Percentiles rank a stretch among this genome's conserved stretches.
Conservation (phyloP, 257 asterid species). For the Nicotiana benthamiana region DNA sequence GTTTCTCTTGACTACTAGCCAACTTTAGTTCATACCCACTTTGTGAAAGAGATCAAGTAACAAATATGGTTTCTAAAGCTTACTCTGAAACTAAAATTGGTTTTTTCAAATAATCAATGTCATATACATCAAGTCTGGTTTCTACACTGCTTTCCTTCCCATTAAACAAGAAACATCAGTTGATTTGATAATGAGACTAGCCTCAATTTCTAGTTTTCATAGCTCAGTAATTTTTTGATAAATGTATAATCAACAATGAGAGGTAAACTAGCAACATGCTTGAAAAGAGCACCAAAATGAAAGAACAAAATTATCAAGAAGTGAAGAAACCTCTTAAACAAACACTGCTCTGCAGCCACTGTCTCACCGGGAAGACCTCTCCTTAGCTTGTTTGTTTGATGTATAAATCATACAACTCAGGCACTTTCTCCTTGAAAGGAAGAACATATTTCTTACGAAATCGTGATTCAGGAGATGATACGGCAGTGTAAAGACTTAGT, state of each 20-base stretch:
- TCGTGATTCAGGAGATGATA: neutral
- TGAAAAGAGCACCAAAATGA: neutral
- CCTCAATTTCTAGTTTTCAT: neutral
- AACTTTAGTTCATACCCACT: no score
- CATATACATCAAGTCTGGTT: neutral
- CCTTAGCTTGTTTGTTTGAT: neutral
- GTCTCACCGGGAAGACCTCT: neutral
- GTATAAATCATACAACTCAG: slow-evolving; percentile 4
- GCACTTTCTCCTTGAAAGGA: slow-evolving; percentile 13
- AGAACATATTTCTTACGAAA: slow-evolving; percentile 10
- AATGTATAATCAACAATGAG: neutral
- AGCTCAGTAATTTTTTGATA: neutral
- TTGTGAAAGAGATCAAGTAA: no score
- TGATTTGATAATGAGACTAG: neutral
- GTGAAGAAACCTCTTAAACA: neutral
- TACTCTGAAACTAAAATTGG: neutral
- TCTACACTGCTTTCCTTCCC: neutral
- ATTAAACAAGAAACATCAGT: neutral
- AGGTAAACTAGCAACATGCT: neutral
- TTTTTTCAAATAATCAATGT: neutral
- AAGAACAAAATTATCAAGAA: neutral
- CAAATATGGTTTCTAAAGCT: no score
- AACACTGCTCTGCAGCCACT: neutral
- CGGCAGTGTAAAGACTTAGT: neutral
- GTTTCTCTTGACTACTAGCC: no score